Conservation (phyloP, 2,329 filamentous ascomycete species). For the Botryotinia globosa region DNA sequence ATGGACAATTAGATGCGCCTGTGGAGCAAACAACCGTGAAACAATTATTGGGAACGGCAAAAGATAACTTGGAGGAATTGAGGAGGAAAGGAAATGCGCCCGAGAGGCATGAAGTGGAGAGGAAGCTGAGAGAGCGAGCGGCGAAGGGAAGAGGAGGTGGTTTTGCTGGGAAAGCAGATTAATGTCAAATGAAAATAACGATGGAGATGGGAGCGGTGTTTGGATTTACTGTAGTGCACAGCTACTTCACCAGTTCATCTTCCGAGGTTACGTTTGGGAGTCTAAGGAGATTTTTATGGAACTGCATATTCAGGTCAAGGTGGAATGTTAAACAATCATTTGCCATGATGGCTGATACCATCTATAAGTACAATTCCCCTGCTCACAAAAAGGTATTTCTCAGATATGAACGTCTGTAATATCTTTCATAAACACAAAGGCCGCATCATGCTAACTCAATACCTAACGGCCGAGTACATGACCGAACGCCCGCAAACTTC, state of each 20-base stretch:
- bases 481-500: conserved; percentile 26
- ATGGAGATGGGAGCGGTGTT: not conserved
- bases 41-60: conserved; percentile 32
- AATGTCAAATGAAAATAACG: not conserved
- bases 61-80: conserved; percentile 25
- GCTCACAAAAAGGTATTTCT: conserved; percentile 21
- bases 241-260: not conserved
- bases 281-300: not conserved
- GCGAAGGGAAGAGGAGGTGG: conserved; percentile 22
- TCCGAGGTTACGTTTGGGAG: not conserved
- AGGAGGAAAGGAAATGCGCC: conserved; percentile 18
- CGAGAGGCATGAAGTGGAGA: conserved; percentile 27
- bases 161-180: conserved; percentile 5
- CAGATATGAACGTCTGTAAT: conserved; percentile 23
- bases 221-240: not conserved
- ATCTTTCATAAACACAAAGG: conserved; percentile 14
- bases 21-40: conserved; percentile 38
- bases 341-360: conserved; percentile 18
- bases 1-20: conserved; percentile 47
- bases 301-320: not conserved
- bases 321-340: conserved; percentile 11
- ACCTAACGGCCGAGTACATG: conserved; percentile 19
- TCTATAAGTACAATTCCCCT: conserved; percentile 26
- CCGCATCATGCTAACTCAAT: conserved; percentile 17
- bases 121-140: conserved; percentile 30